Conservation (phyloP, 1,284 basidiomycete species). For the Anthracocystis walkeri region DNA sequence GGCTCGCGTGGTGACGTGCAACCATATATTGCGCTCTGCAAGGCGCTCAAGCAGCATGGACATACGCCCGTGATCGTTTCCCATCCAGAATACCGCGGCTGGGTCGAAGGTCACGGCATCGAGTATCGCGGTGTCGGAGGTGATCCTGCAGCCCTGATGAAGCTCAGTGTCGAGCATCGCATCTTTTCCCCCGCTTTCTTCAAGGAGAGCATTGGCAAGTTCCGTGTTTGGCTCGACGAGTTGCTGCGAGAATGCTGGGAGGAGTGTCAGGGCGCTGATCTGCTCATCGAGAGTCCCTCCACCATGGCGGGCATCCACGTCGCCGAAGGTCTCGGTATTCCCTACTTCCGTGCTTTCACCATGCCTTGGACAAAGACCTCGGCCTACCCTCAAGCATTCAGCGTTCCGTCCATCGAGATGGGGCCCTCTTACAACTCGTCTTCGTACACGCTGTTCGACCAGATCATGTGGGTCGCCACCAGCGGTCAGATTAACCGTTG, state of each 20-base stretch:
- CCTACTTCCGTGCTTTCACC: constrained; percentile 66
- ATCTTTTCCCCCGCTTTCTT: constrained; percentile 57
- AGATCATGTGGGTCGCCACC: constrained; percentile 63
- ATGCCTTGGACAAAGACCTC: constrained; percentile 65
- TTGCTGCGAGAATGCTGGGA: constrained; percentile 56
- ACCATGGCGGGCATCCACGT: constrained; percentile 66
- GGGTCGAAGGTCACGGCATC: constrained; percentile 72
- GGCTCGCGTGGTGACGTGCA: constrained; percentile 74
- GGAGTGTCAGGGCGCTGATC: constrained; percentile 60
- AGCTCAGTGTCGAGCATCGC: constrained; percentile 59
- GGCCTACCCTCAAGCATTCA: constrained; percentile 64
- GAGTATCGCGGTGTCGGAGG: constrained; percentile 59
- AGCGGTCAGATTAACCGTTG: constrained; percentile 63
- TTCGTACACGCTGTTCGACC: constrained; percentile 59
- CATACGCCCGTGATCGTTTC: constrained; percentile 76
- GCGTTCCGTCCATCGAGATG: constrained; percentile 55
- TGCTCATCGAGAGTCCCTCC: constrained; percentile 63
- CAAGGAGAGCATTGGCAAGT: constrained; percentile 57
- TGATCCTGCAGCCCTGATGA: constrained; percentile 61
- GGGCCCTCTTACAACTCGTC: constrained; percentile 58
- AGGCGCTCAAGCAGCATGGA: constrained; percentile 71
- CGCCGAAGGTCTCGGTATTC: constrained; percentile 60
- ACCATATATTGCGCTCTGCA: constrained; percentile 74
- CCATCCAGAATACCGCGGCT: constrained; percentile 76
- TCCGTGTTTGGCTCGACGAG: constrained; percentile 64